phyloP scores from a whole-genome alignment of 2,329 filamentous ascomycete genomes.

The Diaporthe sp. region DNA sequence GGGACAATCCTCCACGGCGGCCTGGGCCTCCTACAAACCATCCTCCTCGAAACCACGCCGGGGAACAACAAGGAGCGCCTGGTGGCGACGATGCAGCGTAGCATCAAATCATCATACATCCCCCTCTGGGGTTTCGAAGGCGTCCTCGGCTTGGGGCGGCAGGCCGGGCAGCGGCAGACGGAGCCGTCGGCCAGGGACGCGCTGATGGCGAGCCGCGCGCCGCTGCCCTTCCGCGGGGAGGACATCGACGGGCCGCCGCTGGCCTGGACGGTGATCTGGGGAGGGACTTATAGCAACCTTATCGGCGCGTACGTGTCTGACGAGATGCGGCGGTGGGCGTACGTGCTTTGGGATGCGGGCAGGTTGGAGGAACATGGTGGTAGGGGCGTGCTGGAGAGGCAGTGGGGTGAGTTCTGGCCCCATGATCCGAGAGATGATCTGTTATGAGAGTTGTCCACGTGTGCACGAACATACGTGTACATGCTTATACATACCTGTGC shows the following conservation, averaged over 20 bases:
- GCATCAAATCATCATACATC: background rate
- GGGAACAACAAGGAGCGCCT: constrained; percentile 40
- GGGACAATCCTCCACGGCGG: constrained; percentile 10
- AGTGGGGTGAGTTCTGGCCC: constrained; percentile 1
- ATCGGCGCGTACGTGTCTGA: constrained; percentile 37
- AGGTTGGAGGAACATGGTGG: background rate
- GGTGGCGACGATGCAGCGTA: constrained; percentile 47
- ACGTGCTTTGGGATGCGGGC: constrained; percentile 43
- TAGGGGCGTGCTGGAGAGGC: constrained; percentile 1
- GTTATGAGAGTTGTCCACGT: background rate
- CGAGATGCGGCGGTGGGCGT: constrained; percentile 36
- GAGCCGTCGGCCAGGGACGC: background rate
- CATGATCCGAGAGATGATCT: background rate
- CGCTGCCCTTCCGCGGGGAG: background rate
- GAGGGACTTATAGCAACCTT: constrained; percentile 37
- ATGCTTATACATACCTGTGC: background rate
- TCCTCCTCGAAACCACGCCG: constrained; percentile 8
- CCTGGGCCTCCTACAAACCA: constrained; percentile 8
- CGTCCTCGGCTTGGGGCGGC: background rate
- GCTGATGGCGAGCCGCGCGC: background rate
- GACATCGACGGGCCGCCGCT: constrained; percentile 28
- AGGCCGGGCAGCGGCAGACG: background rate
- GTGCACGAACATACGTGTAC: background rate
- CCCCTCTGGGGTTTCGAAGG: background rate
- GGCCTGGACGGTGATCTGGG: constrained; percentile 40